Evolutionary conservation across 2,329 filamentous ascomycete species (phyloP).

Genomic region (Talaromyces pinophilus): DNA sequence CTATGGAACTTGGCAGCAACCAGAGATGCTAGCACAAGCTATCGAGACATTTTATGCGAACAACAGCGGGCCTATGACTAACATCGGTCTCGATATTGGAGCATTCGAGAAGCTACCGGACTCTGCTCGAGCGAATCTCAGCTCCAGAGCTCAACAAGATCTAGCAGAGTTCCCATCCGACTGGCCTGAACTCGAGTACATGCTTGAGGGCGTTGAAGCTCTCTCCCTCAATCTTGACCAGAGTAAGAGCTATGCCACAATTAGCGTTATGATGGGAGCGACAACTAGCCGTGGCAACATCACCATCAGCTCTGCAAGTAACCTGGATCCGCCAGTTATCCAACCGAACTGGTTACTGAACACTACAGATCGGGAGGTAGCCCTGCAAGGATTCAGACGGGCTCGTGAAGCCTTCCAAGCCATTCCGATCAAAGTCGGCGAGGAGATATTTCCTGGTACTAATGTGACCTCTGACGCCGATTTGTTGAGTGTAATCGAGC

Average conservation of each 20-base stretch:
- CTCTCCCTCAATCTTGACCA: neutral
- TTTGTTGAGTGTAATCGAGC: neutral
- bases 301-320: neutral
- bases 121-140: neutral
- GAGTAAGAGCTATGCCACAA: neutral
- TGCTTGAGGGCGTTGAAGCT: neutral
- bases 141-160: neutral
- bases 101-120: neutral
- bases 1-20: neutral
- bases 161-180: neutral
- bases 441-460: neutral
- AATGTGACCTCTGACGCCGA: neutral
- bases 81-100: neutral
- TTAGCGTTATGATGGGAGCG: neutral
- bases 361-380: neutral
- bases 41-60: neutral
- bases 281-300: neutral
- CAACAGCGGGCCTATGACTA: neutral
- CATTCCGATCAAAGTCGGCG: neutral
- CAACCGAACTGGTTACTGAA: neutral
- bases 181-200: neutral
- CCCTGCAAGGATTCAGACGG: neutral
- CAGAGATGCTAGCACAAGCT: neutral
- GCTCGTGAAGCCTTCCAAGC: neutral
- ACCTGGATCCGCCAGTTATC: neutral